Conservation (phyloP, 495 filamentous ascomycete genomes). For the Penicillium chermesinum region DNA sequence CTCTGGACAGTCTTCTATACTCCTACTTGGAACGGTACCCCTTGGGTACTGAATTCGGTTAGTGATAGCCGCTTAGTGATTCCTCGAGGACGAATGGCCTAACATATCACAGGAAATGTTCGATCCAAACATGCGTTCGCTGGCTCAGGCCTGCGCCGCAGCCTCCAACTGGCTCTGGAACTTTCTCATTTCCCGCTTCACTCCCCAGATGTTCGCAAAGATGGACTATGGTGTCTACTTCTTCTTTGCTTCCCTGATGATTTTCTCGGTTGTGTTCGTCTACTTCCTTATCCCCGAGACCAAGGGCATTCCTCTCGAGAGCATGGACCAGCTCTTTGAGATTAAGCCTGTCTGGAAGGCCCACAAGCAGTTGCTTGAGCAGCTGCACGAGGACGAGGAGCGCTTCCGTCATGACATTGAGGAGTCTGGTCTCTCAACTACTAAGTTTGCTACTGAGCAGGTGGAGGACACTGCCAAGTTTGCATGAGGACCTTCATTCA, state of each 20-base stretch:
- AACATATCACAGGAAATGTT: slow-evolving; percentile 45
- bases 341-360: slow-evolving; percentile 51
- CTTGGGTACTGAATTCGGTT: slow-evolving; percentile 60
- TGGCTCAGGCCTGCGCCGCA: slow-evolving; percentile 64
- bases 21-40: slow-evolving; percentile 68
- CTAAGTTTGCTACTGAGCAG: slow-evolving; percentile 16
- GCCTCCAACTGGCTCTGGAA: slow-evolving; percentile 73
- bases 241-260: slow-evolving; percentile 69
- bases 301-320: slow-evolving; percentile 48
- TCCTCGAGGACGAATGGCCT: neutral
- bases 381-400: slow-evolving; percentile 32
- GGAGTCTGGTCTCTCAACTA: slow-evolving; percentile 21
- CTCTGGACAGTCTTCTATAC: slow-evolving; percentile 76
- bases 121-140: slow-evolving; percentile 55
- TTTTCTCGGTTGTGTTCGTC: slow-evolving; percentile 59
- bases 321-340: slow-evolving; percentile 53
- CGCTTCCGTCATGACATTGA: slow-evolving; percentile 33
- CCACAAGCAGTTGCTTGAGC: slow-evolving; percentile 30
- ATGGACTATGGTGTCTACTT: slow-evolving; percentile 72
- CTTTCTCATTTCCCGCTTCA: slow-evolving; percentile 67
- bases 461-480: slow-evolving; percentile 20
- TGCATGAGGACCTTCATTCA: too few species aligned
- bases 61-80: too few species aligned
- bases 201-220: slow-evolving; percentile 65
- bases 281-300: slow-evolving; percentile 66